A percentile compares a stretch with the other conserved stretches of the same genome.
phyloP scores from a whole-genome alignment of 495 filamentous ascomycete species.

The Hyaloscypha variabilis region DNA sequence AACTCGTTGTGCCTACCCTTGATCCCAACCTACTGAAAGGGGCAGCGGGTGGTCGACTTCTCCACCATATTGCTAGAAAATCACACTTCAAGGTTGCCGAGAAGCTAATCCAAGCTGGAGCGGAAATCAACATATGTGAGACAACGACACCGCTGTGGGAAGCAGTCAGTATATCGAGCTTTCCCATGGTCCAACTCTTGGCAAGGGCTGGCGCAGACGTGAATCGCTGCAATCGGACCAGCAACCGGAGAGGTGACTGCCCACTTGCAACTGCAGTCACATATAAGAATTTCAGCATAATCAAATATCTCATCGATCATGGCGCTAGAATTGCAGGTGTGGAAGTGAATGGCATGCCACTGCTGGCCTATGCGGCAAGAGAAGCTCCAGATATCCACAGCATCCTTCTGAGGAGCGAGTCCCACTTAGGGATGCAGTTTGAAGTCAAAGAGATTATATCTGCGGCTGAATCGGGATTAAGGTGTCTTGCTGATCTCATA shows the following conservation, averaged over 20 bases:
- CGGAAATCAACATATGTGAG: constrained; percentile 1
- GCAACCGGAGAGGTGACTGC: background rate
- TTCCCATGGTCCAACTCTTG: background rate
- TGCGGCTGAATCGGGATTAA: background rate
- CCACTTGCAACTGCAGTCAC: background rate
- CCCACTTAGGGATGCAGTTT: background rate
- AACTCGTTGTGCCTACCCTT: background rate
- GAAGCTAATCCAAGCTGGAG: constrained; percentile 5
- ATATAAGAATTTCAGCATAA: background rate
- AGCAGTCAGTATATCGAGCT: background rate
- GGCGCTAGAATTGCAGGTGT: background rate
- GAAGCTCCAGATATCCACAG: background rate
- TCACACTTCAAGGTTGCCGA: background rate
- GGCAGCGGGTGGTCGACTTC: background rate
- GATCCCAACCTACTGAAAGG: background rate
- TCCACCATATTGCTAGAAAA: background rate
- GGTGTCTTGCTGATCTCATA: background rate
- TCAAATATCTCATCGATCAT: background rate
- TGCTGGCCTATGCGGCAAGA: background rate
- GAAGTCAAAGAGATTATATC: background rate
- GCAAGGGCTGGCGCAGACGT: constrained; percentile 1
- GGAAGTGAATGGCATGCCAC: background rate
- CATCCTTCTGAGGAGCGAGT: background rate
- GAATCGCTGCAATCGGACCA: background rate
- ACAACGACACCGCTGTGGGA: background rate